Percentiles rank a stretch among this genome's conserved stretches.
Evolutionary conservation across 768 basidiomycete species (phyloP).

Genomic region (Lactifluus volemus): DNA sequence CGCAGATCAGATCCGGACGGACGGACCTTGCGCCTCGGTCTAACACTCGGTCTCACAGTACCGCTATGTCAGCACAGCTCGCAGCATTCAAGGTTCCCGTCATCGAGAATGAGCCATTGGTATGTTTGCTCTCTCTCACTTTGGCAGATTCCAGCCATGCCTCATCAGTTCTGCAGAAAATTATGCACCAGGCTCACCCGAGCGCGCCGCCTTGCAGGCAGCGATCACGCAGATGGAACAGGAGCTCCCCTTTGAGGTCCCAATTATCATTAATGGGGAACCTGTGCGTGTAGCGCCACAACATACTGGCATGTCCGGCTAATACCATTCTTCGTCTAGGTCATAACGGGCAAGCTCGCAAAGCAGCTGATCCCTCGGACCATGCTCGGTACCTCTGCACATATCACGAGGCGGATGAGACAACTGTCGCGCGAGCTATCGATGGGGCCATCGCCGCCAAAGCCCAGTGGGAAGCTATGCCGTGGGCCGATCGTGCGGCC

Average conservation of each 20-base stretch:
- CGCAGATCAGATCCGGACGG: conserved; percentile 5
- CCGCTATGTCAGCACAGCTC: conserved; percentile 47
- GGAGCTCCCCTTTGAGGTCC: conserved; percentile 83
- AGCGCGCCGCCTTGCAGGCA: conserved; percentile 63
- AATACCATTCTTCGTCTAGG: conserved; percentile 31
- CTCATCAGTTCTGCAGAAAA: conserved; percentile 37
- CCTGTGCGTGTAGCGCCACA: conserved; percentile 39
- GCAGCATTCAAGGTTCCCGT: conserved; percentile 80
- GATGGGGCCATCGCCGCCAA: conserved; percentile 83
- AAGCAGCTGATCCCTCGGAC: conserved; percentile 84
- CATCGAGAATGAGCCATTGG: conserved; percentile 93
- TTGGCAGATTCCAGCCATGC: background rate
- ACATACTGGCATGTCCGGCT: background rate
- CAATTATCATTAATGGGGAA: conserved; percentile 87
- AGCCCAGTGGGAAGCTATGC: conserved; percentile 83
- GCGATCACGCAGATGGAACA: conserved; percentile 75
- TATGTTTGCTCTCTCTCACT: conserved; percentile 27
- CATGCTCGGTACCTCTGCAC: conserved; percentile 73
- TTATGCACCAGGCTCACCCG: conserved; percentile 72
- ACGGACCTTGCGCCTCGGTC: background rate
- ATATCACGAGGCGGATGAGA: conserved; percentile 83
- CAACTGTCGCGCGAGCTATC: conserved; percentile 70
- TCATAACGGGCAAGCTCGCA: conserved; percentile 71
- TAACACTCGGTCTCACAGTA: background rate
- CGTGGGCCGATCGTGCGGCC: conserved; percentile 95